A percentile compares a stretch with the other conserved stretches of the same genome.
phyloP scores from a whole-genome alignment of 169 alveolate species.

The Plasmodium vivax region DNA sequence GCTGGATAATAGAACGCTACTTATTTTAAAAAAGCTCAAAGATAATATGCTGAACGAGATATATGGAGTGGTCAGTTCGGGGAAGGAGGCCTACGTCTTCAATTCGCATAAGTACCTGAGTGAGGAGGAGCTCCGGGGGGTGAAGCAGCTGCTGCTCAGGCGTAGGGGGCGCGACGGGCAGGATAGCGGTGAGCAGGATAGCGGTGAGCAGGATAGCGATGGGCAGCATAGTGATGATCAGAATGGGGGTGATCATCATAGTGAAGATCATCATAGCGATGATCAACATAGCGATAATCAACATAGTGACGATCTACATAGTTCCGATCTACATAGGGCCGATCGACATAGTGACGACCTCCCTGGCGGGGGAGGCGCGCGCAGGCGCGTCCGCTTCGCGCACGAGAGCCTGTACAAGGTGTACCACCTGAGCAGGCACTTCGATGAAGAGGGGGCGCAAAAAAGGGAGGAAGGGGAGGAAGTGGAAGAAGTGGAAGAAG shows the following conservation, averaged over 20 bases:
- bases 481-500: not conserved
- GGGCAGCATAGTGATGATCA: not conserved
- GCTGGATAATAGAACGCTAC: conserved; percentile 95
- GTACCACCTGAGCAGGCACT: conserved; percentile 4
- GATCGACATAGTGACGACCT: not conserved
- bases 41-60: conserved; percentile 92
- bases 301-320: not conserved
- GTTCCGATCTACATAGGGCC: not conserved
- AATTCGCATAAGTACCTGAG: conserved; percentile 83
- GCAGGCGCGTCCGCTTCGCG: not conserved
- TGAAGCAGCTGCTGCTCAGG: conserved; percentile 19
- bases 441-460: not conserved
- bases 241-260: not conserved
- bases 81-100: conserved; percentile 98
- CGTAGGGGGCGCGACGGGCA: not conserved
- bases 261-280: not conserved
- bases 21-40: conserved; percentile 90
- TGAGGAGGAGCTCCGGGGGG: conserved; percentile 68
- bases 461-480: conserved; percentile 15
- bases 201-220: not conserved
- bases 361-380: not conserved
- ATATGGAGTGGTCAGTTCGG: conserved; percentile 97
- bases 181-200: not conserved
- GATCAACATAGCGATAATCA: not conserved
- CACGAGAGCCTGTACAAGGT: conserved; percentile 3